A percentile compares a stretch with the other conserved stretches of the same genome.
Evolutionary conservation across 305 asterid species (phyloP).

Genomic region (Solanum chacoense): DNA sequence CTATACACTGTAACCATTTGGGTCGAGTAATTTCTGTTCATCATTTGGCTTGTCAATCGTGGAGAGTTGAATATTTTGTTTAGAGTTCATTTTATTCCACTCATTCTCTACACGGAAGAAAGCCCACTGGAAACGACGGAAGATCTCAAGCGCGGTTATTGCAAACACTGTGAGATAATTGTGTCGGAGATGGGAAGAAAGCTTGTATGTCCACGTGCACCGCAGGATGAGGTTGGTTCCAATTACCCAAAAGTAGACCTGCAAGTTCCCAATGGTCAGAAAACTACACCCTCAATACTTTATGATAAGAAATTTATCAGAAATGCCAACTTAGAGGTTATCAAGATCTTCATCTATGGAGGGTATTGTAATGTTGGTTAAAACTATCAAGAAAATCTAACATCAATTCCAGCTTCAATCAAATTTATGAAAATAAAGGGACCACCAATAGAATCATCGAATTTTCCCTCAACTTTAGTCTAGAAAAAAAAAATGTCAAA

Average conservation of each 20-base stretch:
- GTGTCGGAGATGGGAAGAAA: constrained; percentile 98
- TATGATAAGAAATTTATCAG: neutral
- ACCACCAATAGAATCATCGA: neutral
- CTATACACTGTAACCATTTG: constrained; percentile 65
- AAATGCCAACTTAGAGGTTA: neutral
- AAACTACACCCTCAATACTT: neutral
- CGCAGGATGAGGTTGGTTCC: constrained; percentile 87
- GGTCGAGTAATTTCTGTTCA: constrained; percentile 62
- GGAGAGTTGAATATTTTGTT: constrained; percentile 41
- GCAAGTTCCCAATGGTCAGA: constrained; percentile 10
- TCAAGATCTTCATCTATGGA: neutral
- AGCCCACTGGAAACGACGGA: constrained; percentile 97
- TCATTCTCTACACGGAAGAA: constrained; percentile 97
- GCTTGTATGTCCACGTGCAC: constrained; percentile 98
- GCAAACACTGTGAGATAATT: constrained; percentile 73
- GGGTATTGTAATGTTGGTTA: neutral
- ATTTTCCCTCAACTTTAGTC: neutral
- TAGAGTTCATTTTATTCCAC: constrained; percentile 69
- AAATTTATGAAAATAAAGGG: neutral
- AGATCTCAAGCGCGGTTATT: constrained; percentile 71
- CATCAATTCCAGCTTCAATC: neutral
- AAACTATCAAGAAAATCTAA: neutral
- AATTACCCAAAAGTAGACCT: constrained; percentile 89
- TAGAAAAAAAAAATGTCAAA: neutral
- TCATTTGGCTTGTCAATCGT: constrained; percentile 43